Percentiles rank a stretch among this genome's conserved stretches.
Conservation (phyloP, 805 yeast species). For the Myxozyma geophila region DNA sequence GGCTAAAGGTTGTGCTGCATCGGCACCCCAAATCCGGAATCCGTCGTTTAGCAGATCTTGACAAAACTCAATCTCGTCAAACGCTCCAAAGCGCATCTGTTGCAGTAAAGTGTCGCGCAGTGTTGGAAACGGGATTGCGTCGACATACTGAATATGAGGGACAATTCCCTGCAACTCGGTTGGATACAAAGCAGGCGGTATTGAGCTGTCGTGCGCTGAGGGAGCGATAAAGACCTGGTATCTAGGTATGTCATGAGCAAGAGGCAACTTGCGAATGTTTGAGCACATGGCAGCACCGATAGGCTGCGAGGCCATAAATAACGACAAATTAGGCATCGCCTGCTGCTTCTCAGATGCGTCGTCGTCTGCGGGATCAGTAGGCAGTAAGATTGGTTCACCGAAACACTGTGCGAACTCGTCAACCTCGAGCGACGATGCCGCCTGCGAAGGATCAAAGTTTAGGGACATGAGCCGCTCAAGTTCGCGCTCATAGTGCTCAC, state of each 20-base stretch:
- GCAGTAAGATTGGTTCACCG: not conserved
- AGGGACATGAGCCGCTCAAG: not conserved
- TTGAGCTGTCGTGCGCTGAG: not conserved
- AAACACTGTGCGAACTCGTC: not conserved
- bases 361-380: not conserved
- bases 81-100: slow-evolving; percentile 17
- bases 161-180: slow-evolving; percentile 24
- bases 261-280: slow-evolving; percentile 18
- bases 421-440: not conserved
- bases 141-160: slow-evolving; percentile 31
- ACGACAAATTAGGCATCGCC: not conserved
- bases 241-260: slow-evolving; percentile 19
- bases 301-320: slow-evolving; percentile 16
- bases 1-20: slow-evolving; percentile 26
- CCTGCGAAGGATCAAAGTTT: not conserved
- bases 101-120: slow-evolving; percentile 25
- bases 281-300: slow-evolving; percentile 28
- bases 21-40: slow-evolving; percentile 30
- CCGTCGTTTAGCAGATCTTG: slow-evolving; percentile 27
- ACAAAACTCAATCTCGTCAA: slow-evolving; percentile 31
- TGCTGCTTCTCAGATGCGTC: no score
- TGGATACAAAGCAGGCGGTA: slow-evolving; percentile 26
- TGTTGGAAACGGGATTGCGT: slow-evolving; percentile 27
- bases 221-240: slow-evolving; percentile 25
- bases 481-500: slow-evolving; percentile 16